phyloP scores from a whole-genome alignment of 306 rosid species.

The Prunus dulcis region DNA sequence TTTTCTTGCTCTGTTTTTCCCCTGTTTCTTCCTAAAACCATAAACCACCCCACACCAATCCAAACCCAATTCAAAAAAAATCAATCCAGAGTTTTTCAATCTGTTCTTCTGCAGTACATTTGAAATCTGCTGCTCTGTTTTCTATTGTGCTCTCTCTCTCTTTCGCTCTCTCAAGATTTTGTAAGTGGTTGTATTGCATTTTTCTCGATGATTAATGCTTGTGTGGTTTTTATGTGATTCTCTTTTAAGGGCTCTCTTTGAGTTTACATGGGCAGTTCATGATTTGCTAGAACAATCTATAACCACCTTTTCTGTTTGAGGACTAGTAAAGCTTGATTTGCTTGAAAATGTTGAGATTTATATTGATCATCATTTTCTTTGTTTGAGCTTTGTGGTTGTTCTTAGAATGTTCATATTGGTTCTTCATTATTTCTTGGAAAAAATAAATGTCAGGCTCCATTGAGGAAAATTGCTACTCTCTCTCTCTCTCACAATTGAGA shows the following conservation, averaged over 20 bases:
- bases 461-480: no score
- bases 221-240: not conserved
- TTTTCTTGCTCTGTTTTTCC: constrained; percentile 2
- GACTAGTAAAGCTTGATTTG: no score
- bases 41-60: not conserved
- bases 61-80: no score
- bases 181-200: not conserved
- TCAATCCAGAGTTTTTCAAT: no score
- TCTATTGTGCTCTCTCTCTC: not conserved
- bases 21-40: not conserved
- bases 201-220: not conserved
- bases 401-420: no score
- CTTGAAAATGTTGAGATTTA: no score
- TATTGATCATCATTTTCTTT: no score
- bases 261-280: not conserved
- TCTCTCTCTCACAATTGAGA: no score
- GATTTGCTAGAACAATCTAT: not conserved
- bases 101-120: not conserved
- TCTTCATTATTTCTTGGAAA: not conserved
- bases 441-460: not conserved
- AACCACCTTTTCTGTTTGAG: no score
- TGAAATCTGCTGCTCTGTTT: not conserved
- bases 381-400: no score
- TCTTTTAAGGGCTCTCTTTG: not conserved
- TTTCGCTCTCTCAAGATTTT: not conserved